A percentile compares a stretch with the other conserved stretches of the same genome.
phyloP scores from a whole-genome alignment of 1,139 yeast genomes.

The Taphrina deformans region DNA sequence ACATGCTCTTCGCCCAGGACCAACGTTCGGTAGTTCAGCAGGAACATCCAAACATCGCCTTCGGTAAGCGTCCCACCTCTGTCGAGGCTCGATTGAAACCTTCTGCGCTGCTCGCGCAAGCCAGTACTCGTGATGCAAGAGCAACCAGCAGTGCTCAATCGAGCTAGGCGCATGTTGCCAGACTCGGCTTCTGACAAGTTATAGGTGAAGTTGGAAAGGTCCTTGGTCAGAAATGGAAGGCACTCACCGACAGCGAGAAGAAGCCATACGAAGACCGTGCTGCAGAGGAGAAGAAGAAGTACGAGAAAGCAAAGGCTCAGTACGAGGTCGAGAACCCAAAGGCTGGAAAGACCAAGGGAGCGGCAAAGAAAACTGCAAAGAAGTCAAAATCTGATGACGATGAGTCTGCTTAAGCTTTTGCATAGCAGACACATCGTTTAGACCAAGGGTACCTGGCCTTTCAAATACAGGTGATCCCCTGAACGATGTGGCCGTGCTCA shows the following conservation, averaged over 20 bases:
- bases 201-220: constrained; percentile 75
- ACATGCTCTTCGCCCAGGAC: constrained; percentile 98
- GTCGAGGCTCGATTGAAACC: background rate
- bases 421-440: no score
- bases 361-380: constrained; percentile 13
- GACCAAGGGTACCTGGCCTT: no score
- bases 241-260: constrained; percentile 75
- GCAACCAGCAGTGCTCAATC: background rate
- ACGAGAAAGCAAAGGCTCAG: constrained; percentile 92
- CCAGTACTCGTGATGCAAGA: background rate
- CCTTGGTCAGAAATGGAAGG: constrained; percentile 96
- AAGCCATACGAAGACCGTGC: constrained; percentile 69
- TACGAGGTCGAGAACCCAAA: constrained; percentile 53
- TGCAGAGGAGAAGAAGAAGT: constrained; percentile 93
- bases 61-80: constrained; percentile 53
- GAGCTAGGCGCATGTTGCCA: background rate
- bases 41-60: constrained; percentile 90
- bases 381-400: constrained; percentile 1
- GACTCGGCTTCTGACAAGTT: background rate
- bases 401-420: background rate
- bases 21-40: constrained; percentile 92
- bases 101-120: background rate
- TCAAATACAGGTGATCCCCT: no score
- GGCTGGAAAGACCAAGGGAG: constrained; percentile 34
- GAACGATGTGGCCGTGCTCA: background rate